phyloP scores from a whole-genome alignment of 2,329 filamentous ascomycete genomes.

The Metarhizium brunneum region DNA sequence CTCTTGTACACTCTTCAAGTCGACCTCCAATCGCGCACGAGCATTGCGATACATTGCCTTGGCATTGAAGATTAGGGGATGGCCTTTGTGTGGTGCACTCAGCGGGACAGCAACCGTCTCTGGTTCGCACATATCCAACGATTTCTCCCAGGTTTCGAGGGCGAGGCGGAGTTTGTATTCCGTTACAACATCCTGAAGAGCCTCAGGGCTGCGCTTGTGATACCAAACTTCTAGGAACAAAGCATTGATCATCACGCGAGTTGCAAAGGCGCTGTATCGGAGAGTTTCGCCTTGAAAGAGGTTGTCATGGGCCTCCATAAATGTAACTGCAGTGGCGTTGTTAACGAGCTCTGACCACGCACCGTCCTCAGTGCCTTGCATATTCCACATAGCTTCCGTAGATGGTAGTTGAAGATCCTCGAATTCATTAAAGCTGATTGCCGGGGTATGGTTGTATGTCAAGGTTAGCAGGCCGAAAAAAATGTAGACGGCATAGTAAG shows the following conservation, averaged over 20 bases:
- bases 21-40: constrained; percentile 82
- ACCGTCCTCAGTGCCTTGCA: constrained; percentile 67
- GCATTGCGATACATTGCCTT: constrained; percentile 96
- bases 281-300: constrained; percentile 88
- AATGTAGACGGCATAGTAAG: constrained; percentile 97
- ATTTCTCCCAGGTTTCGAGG: constrained; percentile 98
- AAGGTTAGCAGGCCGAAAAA: constrained; percentile 94
- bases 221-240: constrained; percentile 98
- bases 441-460: constrained; percentile 96
- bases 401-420: constrained; percentile 88
- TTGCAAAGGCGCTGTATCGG: constrained; percentile 92
- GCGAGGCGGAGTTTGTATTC: constrained; percentile 96
- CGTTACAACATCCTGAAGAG: constrained; percentile 91
- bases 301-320: constrained; percentile 89
- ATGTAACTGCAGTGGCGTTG: constrained; percentile 66
- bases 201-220: constrained; percentile 96
- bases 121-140: constrained; percentile 83
- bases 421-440: constrained; percentile 97
- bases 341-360: constrained; percentile 76
- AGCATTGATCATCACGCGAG: constrained; percentile 97
- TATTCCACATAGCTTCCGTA: constrained; percentile 89
- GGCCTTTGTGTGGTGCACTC: constrained; percentile 89
- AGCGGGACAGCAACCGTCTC: constrained; percentile 82
- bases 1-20: constrained; percentile 92
- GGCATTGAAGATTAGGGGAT: constrained; percentile 95